Evolutionary conservation across 2,329 filamentous ascomycete species (phyloP), one percentile per base, ranked within the genome.

Genomic region (Lachnellula arida): DNA sequence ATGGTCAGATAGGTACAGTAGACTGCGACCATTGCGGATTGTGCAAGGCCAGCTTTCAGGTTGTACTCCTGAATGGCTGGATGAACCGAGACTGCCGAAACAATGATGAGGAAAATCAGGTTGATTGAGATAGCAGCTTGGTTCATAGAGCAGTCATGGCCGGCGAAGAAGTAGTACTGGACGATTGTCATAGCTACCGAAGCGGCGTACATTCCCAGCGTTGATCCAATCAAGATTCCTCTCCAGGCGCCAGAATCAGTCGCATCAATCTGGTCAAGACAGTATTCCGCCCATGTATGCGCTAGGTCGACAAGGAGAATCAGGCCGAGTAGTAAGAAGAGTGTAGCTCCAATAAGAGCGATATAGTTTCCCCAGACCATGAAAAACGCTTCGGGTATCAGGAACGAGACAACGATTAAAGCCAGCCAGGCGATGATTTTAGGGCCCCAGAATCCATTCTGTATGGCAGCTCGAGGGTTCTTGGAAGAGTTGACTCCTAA

Each of bases 1-100:
- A 99, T 91, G 63, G 94, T 99, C 54, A 99, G 83, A 70, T 99
- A 99, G 44, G 94, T 97, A 82, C 94, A 99, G 79, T 99, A 99
- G 56, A 96, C 84, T 17, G 92, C 91, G 46, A 99, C 94, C 83
- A 97, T 97, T 60, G 94, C 93, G 43, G 92, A 91, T 71, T 99
- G 94, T n/a, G 94, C 94, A 57, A 99, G 81, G 49, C 94, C 94
- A 43, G 94, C 94, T 70, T 93, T 91, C 48, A 92, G 85, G 73
- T 99, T 99, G 71, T 87, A 87, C 68, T 92, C 91, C 73, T 99
- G 94, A 14, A 99, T 84, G 1, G 82, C 82, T 1, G 94, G 92
- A 70, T 97, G 92, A 59, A 99, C 87, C 0, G 93, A 97, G 34
- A 97, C 80, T 62, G 86, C 79, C 0, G 91, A 95, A 59, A 96